Conservation (phyloP, 371 early-diverging fungal species). For the Mortierella sp. region DNA sequence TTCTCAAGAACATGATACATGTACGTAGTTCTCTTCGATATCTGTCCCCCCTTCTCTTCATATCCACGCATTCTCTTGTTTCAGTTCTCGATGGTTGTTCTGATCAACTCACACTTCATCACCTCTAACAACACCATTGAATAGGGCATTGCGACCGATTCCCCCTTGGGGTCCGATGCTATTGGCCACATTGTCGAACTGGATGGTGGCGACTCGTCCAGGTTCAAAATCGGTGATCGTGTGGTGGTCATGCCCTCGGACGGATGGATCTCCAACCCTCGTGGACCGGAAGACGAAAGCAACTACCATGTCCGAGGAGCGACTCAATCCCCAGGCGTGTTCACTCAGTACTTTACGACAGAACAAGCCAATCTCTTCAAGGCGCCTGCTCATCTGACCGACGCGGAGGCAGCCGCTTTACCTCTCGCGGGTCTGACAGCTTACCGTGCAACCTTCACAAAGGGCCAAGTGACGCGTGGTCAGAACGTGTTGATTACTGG, state of each 20-base stretch:
- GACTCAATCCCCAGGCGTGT: conserved; percentile 68
- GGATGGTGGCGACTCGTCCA: conserved; percentile 13
- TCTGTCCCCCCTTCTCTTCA: too few species aligned
- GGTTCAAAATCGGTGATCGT: conserved; percentile 49
- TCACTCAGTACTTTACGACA: conserved; percentile 66
- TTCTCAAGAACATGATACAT: too few species aligned
- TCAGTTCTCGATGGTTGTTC: too few species aligned
- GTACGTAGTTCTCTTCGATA: too few species aligned
- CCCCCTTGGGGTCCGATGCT: conserved; percentile 70
- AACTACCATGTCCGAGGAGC: conserved; percentile 67
- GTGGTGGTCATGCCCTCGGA: conserved; percentile 67
- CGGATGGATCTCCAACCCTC: conserved; percentile 68
- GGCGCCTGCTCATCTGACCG: conserved; percentile 70
- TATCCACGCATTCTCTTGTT: too few species aligned
- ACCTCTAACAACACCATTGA: too few species aligned
- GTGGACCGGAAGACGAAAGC: conserved; percentile 68
- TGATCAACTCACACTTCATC: too few species aligned
- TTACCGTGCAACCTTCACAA: conserved; percentile 68
- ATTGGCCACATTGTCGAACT: conserved; percentile 63
- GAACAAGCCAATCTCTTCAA: conserved; percentile 60
- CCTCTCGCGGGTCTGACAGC: conserved; percentile 80
- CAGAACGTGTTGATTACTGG: conserved; percentile 78
- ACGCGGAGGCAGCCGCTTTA: conserved; percentile 72
- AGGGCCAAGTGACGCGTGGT: conserved; percentile 63
- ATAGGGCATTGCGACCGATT: conserved; percentile 54